Evolutionary conservation across 345 rosid genomes (phyloP), one percentile per base, ranked within the genome.

Genomic region (Microcos paniculata): DNA sequence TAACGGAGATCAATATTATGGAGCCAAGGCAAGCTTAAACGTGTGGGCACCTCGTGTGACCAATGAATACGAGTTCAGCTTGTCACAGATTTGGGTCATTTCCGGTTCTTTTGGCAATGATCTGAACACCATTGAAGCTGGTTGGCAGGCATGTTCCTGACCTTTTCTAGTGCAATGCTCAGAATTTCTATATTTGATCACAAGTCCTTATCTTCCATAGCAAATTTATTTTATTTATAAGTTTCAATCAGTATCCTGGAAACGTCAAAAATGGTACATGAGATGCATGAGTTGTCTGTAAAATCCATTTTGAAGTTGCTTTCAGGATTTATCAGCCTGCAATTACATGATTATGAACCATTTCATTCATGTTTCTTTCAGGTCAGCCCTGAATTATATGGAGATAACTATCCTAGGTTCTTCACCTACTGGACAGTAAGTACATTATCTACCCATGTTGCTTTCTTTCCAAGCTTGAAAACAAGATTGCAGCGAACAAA

Each of bases 381-480:
- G 99, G 99, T 96, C 67, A 96, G 99, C 78, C 99, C 99, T 48
- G 98, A 96, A 76, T 76, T 93, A 55, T 96, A 95, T 66, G 99
- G 99, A 70, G 98, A 95, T 86, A 88, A 65, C 80, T 88, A 89
- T 76, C 99, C 99, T 63, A 88, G 99, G 80, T 96, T 96, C 85
- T 96, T 96, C 82, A 96, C 97, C 45, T 96, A 96, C 66, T 96
- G 99, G 99, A 96, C 99, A 13, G 99, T 93, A 79, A 88, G 90
- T 83, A 40, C 30, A 21, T 72, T 49, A 24, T 40, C 53, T n/a
- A 40, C 55, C 45, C 49, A 69, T 69, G 43, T 69, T 69, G 26
- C 30, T 30, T 16, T 49, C 57, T 68, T 28, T 68, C 19, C 9
- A 49, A 28, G 43, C 21, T 42, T 6, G 33, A 43, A 48, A 48